Percentiles rank a stretch among this genome's conserved stretches.
phyloP scores from a whole-genome alignment of 768 basidiomycete species.

The Coprinopsis marcescibilis region DNA sequence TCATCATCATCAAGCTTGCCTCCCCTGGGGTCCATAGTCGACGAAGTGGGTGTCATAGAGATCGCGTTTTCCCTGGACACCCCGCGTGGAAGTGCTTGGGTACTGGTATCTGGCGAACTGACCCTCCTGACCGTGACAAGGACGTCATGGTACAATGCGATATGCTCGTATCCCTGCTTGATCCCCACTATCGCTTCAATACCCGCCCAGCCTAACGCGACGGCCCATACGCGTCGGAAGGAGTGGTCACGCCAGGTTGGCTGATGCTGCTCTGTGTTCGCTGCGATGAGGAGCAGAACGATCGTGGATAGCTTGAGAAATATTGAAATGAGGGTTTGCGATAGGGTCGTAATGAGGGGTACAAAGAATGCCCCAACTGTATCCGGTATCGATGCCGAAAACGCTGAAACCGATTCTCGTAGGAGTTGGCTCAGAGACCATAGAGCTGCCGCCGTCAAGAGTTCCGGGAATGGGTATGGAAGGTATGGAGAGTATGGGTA shows the following conservation, averaged over 20 bases:
- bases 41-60: not conserved
- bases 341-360: conserved; percentile 33
- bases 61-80: not conserved
- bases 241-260: conserved; percentile 52
- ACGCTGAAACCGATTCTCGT: conserved; percentile 40
- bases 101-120: not conserved
- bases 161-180: conserved; percentile 64
- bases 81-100: not conserved
- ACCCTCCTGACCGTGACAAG: conserved; percentile 41
- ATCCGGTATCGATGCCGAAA: conserved; percentile 45
- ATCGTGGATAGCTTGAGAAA: conserved; percentile 26
- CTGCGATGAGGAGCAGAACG: conserved; percentile 8
- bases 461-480: conserved; percentile 58
- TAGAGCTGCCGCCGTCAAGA: conserved; percentile 53
- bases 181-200: conserved; percentile 64
- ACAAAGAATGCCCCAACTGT: conserved; percentile 32
- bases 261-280: conserved; percentile 19
- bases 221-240: conserved; percentile 71
- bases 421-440: conserved; percentile 56
- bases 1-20: not conserved
- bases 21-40: not conserved
- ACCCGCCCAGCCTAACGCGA: conserved; percentile 69
- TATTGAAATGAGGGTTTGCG: conserved; percentile 48
- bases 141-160: conserved; percentile 63
- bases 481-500: conserved; percentile 42